A percentile compares a stretch with the other conserved stretches of the same genome.
These are phyloP conservation scores for Trapa bicornis DNA, from an alignment of 345 rosid genomes.

Conservation along the genomic window DNA sequence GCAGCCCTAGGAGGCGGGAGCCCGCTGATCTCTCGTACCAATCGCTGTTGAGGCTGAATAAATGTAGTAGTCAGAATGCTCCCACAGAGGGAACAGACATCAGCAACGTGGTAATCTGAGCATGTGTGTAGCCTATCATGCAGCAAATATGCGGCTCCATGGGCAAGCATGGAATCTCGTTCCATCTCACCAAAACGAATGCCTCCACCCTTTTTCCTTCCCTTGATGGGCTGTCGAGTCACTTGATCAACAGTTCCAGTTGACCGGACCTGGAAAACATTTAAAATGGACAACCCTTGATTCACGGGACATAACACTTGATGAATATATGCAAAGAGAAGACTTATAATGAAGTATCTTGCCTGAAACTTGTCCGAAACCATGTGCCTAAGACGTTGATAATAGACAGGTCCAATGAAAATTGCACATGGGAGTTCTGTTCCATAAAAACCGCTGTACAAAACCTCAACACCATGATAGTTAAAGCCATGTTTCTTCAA, in stretches of 20 bases:
- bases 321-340: neutral
- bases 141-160: constrained; percentile 85
- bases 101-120: constrained; percentile 85
- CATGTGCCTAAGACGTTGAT: constrained; percentile 97
- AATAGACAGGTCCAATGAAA: constrained; percentile 93
- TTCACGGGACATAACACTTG: neutral
- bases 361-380: constrained; percentile 97
- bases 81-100: constrained; percentile 76
- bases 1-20: constrained; percentile 61
- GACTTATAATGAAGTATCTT: neutral
- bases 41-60: constrained; percentile 44
- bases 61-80: constrained; percentile 59
- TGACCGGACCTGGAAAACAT: constrained; percentile 61
- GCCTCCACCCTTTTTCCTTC: constrained; percentile 93
- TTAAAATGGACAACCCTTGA: neutral
- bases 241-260: constrained; percentile 82
- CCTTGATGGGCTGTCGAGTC: constrained; percentile 89
- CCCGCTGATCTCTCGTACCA: constrained; percentile 43
- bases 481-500: constrained; percentile 61
- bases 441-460: constrained; percentile 81
- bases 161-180: constrained; percentile 83
- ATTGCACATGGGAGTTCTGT: constrained; percentile 79
- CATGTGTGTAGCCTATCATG: constrained; percentile 94
- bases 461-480: constrained; percentile 67
- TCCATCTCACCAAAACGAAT: constrained; percentile 98